Conservation (phyloP, 108 stramenopile species). For the Nitzschia sp. region DNA sequence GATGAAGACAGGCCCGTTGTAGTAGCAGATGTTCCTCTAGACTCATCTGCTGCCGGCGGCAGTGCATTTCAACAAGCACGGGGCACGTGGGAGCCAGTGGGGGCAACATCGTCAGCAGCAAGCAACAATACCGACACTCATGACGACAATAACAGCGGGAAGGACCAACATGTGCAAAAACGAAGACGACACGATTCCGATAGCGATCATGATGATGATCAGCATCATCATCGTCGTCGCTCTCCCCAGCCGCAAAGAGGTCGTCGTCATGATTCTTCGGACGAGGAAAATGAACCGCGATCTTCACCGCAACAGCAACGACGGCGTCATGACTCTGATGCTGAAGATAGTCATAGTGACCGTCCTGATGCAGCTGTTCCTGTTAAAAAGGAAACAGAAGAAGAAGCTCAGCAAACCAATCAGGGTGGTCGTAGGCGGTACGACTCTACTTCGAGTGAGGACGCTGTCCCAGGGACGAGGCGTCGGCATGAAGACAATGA, state of each 20-base stretch:
- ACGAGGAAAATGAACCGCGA: slow-evolving; percentile 19
- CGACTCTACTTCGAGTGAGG: background rate
- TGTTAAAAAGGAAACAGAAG: slow-evolving; percentile 5
- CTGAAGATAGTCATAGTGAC: slow-evolving; percentile 21
- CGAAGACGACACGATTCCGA: slow-evolving; percentile 24
- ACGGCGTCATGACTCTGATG: slow-evolving; percentile 20
- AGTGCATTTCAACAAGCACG: background rate
- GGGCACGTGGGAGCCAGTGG: slow-evolving; percentile 18
- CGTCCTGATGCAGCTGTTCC: slow-evolving; percentile 9
- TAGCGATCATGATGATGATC: slow-evolving; percentile 17
- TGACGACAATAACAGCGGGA: background rate
- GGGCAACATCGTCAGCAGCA: background rate
- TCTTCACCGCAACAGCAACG: too few relatives aligned
- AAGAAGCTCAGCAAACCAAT: background rate
- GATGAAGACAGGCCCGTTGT: slow-evolving; percentile 38
- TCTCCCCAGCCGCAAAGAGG: background rate
- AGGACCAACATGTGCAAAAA: background rate
- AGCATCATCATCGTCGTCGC: background rate
- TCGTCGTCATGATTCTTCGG: slow-evolving; percentile 23
- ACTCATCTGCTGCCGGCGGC: background rate
- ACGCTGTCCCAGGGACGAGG: too few relatives aligned
- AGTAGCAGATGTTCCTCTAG: slow-evolving; percentile 18
- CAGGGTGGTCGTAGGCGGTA: slow-evolving; percentile 2
- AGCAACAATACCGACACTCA: background rate
- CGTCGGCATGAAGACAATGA: too few relatives aligned